Conservation (phyloP, 139 green algal species). For the Chlamydomonas sp. region DNA sequence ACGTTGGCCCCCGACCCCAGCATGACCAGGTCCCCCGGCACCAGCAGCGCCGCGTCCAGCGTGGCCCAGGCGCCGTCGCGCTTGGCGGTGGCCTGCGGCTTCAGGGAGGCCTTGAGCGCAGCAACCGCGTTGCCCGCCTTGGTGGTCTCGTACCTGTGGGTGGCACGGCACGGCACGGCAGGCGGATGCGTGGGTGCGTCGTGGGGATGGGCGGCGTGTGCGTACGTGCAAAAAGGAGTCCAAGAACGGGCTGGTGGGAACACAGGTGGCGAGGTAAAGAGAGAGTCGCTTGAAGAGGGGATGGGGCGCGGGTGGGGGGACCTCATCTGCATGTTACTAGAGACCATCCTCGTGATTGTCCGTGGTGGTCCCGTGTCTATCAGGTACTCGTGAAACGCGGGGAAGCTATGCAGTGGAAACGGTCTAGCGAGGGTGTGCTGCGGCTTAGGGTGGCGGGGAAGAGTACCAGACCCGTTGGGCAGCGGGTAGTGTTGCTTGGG, state of each 20-base stretch:
- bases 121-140: conserved; percentile 84
- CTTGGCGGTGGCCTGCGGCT: conserved; percentile 78
- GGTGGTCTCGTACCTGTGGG: conserved; percentile 71
- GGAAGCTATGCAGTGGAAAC: too few relatives aligned
- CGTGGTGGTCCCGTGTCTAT: too few relatives aligned
- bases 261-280: not conserved
- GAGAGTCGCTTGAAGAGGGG: too few relatives aligned
- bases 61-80: conserved; percentile 74
- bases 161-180: not conserved
- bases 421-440: too few relatives aligned
- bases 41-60: conserved; percentile 72
- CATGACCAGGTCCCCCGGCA: conserved; percentile 80
- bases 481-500: too few relatives aligned
- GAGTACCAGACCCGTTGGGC: too few relatives aligned
- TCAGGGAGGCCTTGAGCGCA: conserved; percentile 82
- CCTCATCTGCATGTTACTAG: too few relatives aligned
- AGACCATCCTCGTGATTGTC: too few relatives aligned
- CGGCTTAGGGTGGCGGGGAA: too few relatives aligned
- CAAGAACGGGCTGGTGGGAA: not conserved
- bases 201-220: not conserved
- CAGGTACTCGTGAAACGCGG: too few relatives aligned
- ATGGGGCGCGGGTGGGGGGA: too few relatives aligned
- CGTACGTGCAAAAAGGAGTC: not conserved
- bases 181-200: not conserved
- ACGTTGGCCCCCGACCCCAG: conserved; percentile 74